phyloP scores from a whole-genome alignment of 805 yeast genomes.

The Candida coleopterorum region DNA sequence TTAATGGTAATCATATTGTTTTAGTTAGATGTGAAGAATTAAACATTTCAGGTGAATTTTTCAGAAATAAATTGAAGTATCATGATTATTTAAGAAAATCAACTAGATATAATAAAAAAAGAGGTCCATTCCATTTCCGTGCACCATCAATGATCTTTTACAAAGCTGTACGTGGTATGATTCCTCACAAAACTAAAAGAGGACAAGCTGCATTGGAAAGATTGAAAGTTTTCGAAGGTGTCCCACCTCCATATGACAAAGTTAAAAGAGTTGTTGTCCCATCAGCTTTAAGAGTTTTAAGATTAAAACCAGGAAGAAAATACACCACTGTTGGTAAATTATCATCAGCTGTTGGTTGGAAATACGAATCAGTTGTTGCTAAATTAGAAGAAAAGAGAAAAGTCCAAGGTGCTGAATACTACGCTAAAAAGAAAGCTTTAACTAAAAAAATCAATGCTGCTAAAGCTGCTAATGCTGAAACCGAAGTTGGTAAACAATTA shows the following conservation, averaged over 20 bases:
- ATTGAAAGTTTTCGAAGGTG: slow-evolving; percentile 99
- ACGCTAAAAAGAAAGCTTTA: slow-evolving; percentile 97
- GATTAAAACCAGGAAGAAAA: slow-evolving; percentile 99
- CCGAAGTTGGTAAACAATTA: slow-evolving; percentile 89
- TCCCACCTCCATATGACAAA: slow-evolving; percentile 99
- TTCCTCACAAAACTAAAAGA: slow-evolving; percentile 99
- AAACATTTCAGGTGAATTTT: slow-evolving; percentile 99
- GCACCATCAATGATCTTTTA: slow-evolving; percentile 99
- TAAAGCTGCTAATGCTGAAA: slow-evolving; percentile 78
- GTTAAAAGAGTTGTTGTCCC: slow-evolving; percentile 99
- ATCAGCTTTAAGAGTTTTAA: slow-evolving; percentile 97
- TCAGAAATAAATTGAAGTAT: slow-evolving; percentile 99
- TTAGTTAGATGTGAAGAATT: slow-evolving; percentile 96
- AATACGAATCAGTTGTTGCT: slow-evolving; percentile 96
- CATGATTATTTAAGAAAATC: slow-evolving; percentile 99
- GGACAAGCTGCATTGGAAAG: slow-evolving; percentile 99
- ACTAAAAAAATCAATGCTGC: slow-evolving; percentile 89
- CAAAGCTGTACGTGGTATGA: slow-evolving; percentile 99
- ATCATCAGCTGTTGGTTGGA: slow-evolving; percentile 98
- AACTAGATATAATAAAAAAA: slow-evolving; percentile 96
- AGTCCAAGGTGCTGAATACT: slow-evolving; percentile 98
- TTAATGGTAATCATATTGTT: slow-evolving; percentile 97
- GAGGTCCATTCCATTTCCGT: slow-evolving; percentile 99
- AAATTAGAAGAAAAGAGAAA: slow-evolving; percentile 99
- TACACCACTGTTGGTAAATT: slow-evolving; percentile 98